A percentile compares a stretch with the other conserved stretches of the same genome.
Evolutionary conservation across 768 basidiomycete species (phyloP).

Genomic region (Chalciporus chontae): DNA sequence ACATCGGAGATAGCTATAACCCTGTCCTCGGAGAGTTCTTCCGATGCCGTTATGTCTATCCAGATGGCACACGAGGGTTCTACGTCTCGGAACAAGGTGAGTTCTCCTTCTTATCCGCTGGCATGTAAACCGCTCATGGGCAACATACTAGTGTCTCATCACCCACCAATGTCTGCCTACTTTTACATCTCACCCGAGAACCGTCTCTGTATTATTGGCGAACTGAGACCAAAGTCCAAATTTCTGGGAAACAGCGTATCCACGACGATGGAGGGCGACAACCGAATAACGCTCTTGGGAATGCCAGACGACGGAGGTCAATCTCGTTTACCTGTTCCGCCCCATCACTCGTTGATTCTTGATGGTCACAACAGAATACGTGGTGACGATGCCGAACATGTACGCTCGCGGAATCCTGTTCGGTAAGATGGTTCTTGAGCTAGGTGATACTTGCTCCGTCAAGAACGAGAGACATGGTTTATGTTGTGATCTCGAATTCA

Average conservation of each 20-base stretch:
- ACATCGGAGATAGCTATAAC: conserved; percentile 66
- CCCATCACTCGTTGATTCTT: background rate
- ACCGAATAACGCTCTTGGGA: conserved; percentile 79
- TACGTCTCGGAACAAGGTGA: conserved; percentile 95
- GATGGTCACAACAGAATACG: conserved; percentile 56
- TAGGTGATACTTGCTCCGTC: conserved; percentile 86
- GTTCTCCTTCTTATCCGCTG: conserved; percentile 3
- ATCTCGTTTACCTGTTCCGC: conserved; percentile 25
- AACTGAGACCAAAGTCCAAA: conserved; percentile 91
- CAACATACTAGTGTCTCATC: conserved; percentile 86
- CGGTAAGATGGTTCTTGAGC: conserved; percentile 93
- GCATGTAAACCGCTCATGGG: background rate
- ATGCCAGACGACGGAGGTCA: conserved; percentile 83
- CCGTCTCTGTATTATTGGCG: conserved; percentile 82
- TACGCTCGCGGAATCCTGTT: conserved; percentile 86
- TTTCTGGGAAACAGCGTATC: conserved; percentile 97
- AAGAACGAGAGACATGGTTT: conserved; percentile 77
- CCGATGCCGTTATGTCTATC: conserved; percentile 91
- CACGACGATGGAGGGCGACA: conserved; percentile 96
- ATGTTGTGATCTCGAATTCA: conserved; percentile 88
- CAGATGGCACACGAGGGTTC: conserved; percentile 88
- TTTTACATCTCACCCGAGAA: conserved; percentile 93
- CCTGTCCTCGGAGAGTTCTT: conserved; percentile 98
- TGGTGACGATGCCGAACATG: conserved; percentile 98
- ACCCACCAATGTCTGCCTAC: conserved; percentile 93